Evolutionary conservation across 2,329 filamentous ascomycete genomes (phyloP), one percentile per base, ranked within the genome.

Genomic region (Beauveria brongniartii): DNA sequence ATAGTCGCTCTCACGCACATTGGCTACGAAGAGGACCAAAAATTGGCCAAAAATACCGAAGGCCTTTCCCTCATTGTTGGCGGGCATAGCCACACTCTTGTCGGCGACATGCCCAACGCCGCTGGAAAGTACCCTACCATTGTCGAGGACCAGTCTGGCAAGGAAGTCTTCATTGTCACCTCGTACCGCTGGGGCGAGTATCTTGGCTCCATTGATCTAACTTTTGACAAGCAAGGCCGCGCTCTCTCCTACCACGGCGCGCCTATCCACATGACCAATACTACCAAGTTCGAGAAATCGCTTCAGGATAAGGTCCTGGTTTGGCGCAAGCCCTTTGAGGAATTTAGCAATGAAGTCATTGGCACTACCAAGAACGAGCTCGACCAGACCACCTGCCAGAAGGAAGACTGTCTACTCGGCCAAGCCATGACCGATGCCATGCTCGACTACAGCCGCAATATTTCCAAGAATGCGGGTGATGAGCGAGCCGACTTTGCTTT

Each of bases 121-220:
- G 75, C 78, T 66, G 85, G 85, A 40, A 75, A 80, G 9, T 88
- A 88, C 67, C 86, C 86, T 1, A 88, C 85, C 16, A 83, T 88
- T 55, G 78, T 80, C 57, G 72, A 80, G 30, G 86, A 88, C 69
- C 71, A 77, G 63, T 80, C 83, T 55, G 85, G 83, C 50, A 82
- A 88, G 40, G 86, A 88, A 66, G 85, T 88, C 55, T 88, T 88
- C 68, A 80, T 88, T 66, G 85, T 89, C 20, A 87, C 84, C 8
- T 82, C 85, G 2, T 88, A 85, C 68, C 80, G 84, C 64, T 88
- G 86, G 86, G 85, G 85, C 56, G 83, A 88, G 72, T 88, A 88
- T 61, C 72, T 88, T 2, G 86, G 85, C 61, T 85, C 85, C 69
- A 88, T 88, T 65, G 84, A 87, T 64, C 79, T 88, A 8, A 83